phyloP scores from a whole-genome alignment of 2,329 filamentous ascomycete species.

The Fusarium protoensiforme region DNA sequence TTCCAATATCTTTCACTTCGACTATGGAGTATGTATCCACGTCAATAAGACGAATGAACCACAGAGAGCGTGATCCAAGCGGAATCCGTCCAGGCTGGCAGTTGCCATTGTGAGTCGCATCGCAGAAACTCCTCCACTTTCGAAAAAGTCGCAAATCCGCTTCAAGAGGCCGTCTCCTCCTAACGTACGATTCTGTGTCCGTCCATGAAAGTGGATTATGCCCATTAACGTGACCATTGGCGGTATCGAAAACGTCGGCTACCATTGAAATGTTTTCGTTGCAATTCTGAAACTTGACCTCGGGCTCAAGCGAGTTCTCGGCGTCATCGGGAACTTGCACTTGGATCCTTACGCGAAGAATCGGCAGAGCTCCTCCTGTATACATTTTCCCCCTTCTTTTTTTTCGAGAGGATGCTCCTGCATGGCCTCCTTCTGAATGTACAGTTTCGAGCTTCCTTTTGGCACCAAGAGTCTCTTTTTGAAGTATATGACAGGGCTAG shows the following conservation, averaged over 20 bases:
- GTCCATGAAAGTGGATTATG: not conserved
- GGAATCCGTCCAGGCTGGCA: not conserved
- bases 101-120: not conserved
- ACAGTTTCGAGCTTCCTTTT: too few species aligned
- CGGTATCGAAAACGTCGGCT: not conserved
- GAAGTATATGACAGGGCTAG: too few species aligned
- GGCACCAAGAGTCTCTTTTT: too few species aligned
- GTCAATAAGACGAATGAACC: not conserved
- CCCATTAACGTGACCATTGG: fast-evolving
- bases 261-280: not conserved
- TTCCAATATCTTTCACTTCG: not conserved
- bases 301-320: not conserved
- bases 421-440: too few species aligned
- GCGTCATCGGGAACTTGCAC: not conserved
- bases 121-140: not conserved
- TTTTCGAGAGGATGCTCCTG: too few species aligned
- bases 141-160: not conserved
- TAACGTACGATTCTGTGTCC: not conserved
- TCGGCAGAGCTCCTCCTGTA: not conserved
- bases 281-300: not conserved
- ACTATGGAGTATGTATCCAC: not conserved
- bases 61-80: not conserved
- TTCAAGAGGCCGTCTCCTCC: not conserved
- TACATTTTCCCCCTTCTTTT: too few species aligned
- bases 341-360: not conserved